Conservation (phyloP, 192 early-diverging fungal genomes). For the Coemansia sp. region DNA sequence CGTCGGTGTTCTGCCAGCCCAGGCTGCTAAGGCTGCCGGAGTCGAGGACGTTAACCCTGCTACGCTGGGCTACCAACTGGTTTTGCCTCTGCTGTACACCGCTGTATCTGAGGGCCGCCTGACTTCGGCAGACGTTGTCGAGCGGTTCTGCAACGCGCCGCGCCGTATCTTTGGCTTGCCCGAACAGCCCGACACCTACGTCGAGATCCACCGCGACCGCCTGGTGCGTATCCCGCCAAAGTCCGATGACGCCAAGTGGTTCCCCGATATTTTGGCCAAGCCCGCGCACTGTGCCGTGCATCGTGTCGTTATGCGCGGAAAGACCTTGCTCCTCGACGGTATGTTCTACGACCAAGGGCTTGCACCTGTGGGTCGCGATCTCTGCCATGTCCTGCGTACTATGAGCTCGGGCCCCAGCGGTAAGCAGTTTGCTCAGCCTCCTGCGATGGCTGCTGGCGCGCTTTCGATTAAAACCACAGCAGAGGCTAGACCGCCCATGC, state of each 20-base stretch:
- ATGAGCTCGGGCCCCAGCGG: constrained; percentile 51
- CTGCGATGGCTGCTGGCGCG: constrained; percentile 8
- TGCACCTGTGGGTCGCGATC: constrained; percentile 51
- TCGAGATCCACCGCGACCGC: constrained; percentile 92
- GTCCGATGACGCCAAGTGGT: constrained; percentile 44
- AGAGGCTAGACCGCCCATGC: constrained; percentile 13
- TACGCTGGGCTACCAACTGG: constrained; percentile 43
- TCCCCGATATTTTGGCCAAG: constrained; percentile 59
- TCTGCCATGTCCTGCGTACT: constrained; percentile 42
- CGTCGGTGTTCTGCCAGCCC: constrained; percentile 71
- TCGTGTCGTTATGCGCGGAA: constrained; percentile 87
- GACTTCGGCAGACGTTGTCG: constrained; percentile 73
- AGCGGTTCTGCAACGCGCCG: constrained; percentile 82
- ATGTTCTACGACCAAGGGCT: constrained; percentile 51
- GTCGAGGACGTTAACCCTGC: constrained; percentile 18
- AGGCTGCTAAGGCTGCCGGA: constrained; percentile 48
- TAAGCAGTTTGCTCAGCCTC: constrained; percentile 39
- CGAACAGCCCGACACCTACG: constrained; percentile 89
- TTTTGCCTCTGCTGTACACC: constrained; percentile 72
- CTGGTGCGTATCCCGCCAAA: constrained; percentile 50
- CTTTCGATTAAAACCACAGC: constrained; percentile 20
- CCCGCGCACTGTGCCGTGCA: constrained; percentile 72
- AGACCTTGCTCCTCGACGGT: constrained; percentile 88
- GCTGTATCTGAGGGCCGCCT: constrained; percentile 80
- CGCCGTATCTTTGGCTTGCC: constrained; percentile 89